Base-by-base conservation (phyloP, 1,284 basidiomycete species). In the Tylopilus sp. region DNA sequence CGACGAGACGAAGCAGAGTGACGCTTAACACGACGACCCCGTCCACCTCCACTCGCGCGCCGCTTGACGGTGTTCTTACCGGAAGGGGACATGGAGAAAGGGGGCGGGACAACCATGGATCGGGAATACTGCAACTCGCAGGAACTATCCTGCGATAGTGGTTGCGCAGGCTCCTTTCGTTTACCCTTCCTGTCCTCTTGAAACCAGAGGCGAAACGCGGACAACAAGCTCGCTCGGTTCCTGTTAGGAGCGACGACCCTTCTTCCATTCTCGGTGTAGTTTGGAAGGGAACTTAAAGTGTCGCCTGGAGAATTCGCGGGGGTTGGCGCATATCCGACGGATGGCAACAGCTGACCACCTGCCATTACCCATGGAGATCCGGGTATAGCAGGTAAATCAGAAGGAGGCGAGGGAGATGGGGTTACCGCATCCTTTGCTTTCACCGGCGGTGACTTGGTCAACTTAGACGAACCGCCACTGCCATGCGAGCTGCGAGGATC, bases 171-270 rank as follows among this genome's bases (percentile, higher is more conserved):
- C 37, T 79, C 80, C 63, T 86, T 84, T 47, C 81, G 73, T 67
- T 90, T 91, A 6, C 85, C 83, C 61, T 87, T 90, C 58, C 76
- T 73, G 57, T 90, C 88, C 55, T 89, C 87, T 51, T 86, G 78
- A 67, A 91, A 88, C 88, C 88, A 91, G 52, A 82, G 73, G 37
- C 85, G 75, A 65, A 91, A 87, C 9, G 87, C 76, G 3, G 82
- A 79, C 31, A 91, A 64, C 36, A 91, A 61, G 59, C 83, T 90
- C 1, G 83, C 85, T 31, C 87, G 76, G 61, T 82, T 81, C 17
- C 83, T 70, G 46, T 69, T 61, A 8, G 72, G 71, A 28, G 67
- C 57, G 3, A 63, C 54, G 17, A 61, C 56, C 43, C 68, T 70
- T 30, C 64, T 57, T 7, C 66, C 69, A 42, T 57, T 65, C 30